Evolutionary conservation across 352 stramenopile species (phyloP), one percentile per base, ranked within the genome.

Genomic region (Phytophthora quininea): DNA sequence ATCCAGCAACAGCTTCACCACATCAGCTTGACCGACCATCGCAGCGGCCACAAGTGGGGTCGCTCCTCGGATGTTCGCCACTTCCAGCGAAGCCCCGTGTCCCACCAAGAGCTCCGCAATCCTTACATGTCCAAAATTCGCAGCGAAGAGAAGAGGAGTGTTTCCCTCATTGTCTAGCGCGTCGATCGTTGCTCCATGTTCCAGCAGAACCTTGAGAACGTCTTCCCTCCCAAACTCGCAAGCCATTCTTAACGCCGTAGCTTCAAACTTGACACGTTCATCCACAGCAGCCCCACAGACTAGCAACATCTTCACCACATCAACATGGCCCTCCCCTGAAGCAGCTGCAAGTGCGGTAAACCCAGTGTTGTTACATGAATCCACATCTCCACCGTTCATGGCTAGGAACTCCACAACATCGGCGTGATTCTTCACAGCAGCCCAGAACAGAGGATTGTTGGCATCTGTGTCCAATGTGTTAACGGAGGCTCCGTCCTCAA

Each of bases 261-360:
- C 47, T 53, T 29, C 29, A 24, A 48, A 7, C 8, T 6, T 8
- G 10, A 9, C 42, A 8, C 19, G 5, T 27, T 29, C 1, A n/a
- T 48, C 42, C 12, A 48, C n/a, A n/a, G 6, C 12, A 7, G 42
- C 42, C 12, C 42, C 42, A 40, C 19, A 24, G 9, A 7, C 12
- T 27, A 48, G n/a, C 42, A 48, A 31, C 15, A 52, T 1, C 11
- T 46, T 30, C 0, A 58, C 49, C 10, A 58, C 48, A 29, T 65
- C 48, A 10, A 30, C 33, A 32, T 53, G 48, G 14, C 48, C 59
- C 19, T 60, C 46, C 4, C 46, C 46, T 3, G 46, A n/a, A 15
- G 56, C 56, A 7, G 40, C 15, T 29, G 56, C 50, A 4, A 63
- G 27, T n/a, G 56, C 33, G 35, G 57, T 64, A 46, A 27, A 50